These are phyloP conservation scores for Aspergillus fumigatus DNA, from an alignment of 2,329 filamentous ascomycete genomes.

Conservation along the genomic window DNA sequence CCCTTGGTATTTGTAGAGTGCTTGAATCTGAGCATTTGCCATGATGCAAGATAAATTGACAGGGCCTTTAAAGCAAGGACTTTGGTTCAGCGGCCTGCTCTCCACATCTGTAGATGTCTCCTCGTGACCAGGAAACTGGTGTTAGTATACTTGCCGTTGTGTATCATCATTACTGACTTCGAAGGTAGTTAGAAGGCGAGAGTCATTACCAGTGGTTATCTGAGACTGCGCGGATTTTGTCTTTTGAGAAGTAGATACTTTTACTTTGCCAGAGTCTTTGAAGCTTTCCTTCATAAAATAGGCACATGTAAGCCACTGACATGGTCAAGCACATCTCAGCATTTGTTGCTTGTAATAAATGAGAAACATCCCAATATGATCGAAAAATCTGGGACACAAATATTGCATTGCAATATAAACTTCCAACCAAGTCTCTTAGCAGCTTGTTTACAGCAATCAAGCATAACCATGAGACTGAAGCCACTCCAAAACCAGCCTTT, in stretches of 20 bases:
- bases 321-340: neutral
- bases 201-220: neutral
- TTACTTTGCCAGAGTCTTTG: neutral
- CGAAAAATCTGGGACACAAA: neutral
- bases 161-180: neutral
- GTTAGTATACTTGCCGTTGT: neutral
- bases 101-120: neutral
- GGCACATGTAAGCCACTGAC: neutral
- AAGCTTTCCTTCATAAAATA: neutral
- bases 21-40: neutral
- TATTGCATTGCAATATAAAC: neutral
- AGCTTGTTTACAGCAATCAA: slow-evolving; percentile 22
- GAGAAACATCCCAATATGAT: neutral
- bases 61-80: no score
- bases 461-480: slow-evolving; percentile 59
- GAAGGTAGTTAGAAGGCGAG: no score
- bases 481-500: slow-evolving; percentile 72
- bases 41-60: neutral
- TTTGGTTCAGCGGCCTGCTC: no score
- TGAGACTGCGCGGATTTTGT: neutral
- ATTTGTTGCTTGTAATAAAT: neutral
- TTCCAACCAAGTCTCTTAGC: neutral
- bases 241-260: neutral
- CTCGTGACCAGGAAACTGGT: neutral
- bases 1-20: neutral